Percentiles rank a stretch among this genome's conserved stretches.
These are phyloP conservation scores for Penicillium lividum DNA, from an alignment of 495 filamentous ascomycete genomes.

Conservation along the genomic window DNA sequence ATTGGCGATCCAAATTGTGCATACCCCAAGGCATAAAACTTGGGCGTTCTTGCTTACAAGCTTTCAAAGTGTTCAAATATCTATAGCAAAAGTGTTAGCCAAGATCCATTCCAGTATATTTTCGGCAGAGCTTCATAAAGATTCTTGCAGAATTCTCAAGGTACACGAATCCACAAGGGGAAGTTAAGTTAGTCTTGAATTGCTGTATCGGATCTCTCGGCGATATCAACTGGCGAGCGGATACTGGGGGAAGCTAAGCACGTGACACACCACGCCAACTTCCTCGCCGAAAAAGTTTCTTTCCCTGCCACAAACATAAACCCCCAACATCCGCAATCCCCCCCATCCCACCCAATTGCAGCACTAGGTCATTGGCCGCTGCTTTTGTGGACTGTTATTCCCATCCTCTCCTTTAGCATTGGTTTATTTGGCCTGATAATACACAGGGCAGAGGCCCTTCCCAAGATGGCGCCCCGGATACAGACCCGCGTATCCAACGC, in stretches of 20 bases:
- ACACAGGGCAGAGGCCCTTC: slow-evolving; percentile 7
- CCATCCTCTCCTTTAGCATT: slow-evolving; percentile 6
- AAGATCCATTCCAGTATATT: no score
- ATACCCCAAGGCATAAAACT: no score
- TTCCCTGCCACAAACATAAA: slow-evolving; percentile 25
- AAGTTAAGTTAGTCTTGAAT: no score
- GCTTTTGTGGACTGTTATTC: slow-evolving; percentile 10
- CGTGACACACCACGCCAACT: slow-evolving; percentile 15
- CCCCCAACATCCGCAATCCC: slow-evolving; percentile 3
- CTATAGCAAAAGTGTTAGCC: no score
- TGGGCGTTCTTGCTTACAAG: no score
- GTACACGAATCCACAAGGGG: no score
- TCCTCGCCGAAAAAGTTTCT: slow-evolving; percentile 39
- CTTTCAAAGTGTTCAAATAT: no score
- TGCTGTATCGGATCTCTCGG: neutral
- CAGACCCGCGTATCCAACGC: slow-evolving; percentile 41
- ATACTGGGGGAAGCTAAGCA: neutral
- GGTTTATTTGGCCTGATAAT: neutral
- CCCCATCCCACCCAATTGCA: slow-evolving; percentile 22
- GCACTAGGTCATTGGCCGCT: slow-evolving; percentile 15
- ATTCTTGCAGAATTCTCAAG: no score
- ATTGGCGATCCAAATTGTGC: no score
- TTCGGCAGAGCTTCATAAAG: no score
- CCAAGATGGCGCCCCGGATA: slow-evolving; percentile 48
- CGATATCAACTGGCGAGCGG: neutral